Evolutionary conservation across 1,284 basidiomycete species (phyloP).

Genomic region (Irpex sp.): DNA sequence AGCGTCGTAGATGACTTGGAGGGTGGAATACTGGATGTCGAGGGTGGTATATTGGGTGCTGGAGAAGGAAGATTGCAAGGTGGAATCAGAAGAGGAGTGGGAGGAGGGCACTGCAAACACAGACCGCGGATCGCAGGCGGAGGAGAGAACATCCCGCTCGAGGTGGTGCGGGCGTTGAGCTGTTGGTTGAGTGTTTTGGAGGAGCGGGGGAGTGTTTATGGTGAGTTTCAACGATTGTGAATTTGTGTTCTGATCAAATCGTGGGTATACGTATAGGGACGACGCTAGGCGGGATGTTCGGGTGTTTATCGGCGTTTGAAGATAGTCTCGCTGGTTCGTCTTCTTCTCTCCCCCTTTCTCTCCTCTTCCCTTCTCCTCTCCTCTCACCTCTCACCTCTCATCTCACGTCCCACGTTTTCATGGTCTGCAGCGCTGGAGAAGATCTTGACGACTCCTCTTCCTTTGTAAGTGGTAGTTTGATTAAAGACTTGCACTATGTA

Average conservation of each 20-base stretch:
- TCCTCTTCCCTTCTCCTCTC: neutral
- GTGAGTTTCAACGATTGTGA: too few species aligned
- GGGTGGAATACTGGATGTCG: too few species aligned
- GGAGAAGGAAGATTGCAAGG: neutral
- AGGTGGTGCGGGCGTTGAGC: constrained; percentile 50
- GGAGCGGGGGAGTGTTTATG: constrained; percentile 49
- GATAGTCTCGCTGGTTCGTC: constrained; percentile 47
- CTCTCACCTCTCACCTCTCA: neutral
- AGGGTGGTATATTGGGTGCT: neutral
- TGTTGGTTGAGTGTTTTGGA: constrained; percentile 58
- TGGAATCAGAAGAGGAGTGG: neutral
- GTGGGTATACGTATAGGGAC: too few species aligned
- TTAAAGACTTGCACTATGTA: neutral
- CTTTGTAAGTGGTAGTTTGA: constrained; percentile 44
- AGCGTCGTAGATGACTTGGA: too few species aligned
- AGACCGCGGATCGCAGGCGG: constrained; percentile 34
- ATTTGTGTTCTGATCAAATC: too few species aligned
- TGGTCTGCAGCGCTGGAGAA: constrained; percentile 44
- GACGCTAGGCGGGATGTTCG: constrained; percentile 49
- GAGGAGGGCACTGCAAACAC: constrained; percentile 28
- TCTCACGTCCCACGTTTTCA: neutral
- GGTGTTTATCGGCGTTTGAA: constrained; percentile 46
- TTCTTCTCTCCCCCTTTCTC: neutral
- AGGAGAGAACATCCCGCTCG: constrained; percentile 46
- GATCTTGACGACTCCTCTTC: constrained; percentile 60